Evolutionary conservation across 2,329 filamentous ascomycete species (phyloP).

Genomic region (Penicillium brasilianum): DNA sequence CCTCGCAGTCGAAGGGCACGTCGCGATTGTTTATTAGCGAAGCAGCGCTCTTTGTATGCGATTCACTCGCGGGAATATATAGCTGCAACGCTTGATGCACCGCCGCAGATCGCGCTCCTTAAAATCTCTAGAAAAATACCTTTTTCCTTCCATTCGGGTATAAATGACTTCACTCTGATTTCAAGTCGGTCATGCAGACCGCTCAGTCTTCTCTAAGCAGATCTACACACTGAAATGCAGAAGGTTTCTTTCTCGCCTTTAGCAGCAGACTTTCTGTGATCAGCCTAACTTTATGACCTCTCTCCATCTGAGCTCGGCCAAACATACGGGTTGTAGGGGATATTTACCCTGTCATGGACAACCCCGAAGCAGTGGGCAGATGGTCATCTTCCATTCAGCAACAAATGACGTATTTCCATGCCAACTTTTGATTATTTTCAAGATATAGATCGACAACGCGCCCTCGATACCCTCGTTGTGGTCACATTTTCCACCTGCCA

Average conservation of each 20-base stretch:
- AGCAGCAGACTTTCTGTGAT: too few species aligned
- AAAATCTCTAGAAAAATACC: background rate
- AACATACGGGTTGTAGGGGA: background rate
- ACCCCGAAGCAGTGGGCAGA: background rate
- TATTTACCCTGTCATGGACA: background rate
- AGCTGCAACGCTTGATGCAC: background rate
- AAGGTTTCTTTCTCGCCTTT: too few species aligned
- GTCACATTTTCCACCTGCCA: background rate
- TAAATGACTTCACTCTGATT: background rate
- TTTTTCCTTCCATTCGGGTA: background rate
- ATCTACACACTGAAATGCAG: background rate
- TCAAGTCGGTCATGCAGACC: background rate
- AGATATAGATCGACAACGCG: background rate
- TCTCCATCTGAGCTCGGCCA: background rate
- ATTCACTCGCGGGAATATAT: background rate
- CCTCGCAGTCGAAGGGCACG: too few species aligned
- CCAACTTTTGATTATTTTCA: background rate
- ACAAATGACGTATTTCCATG: background rate
- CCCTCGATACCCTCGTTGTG: background rate
- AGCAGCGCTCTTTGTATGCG: too few species aligned
- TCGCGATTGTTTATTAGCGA: too few species aligned
- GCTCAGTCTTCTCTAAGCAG: background rate
- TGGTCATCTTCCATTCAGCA: background rate
- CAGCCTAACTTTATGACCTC: too few species aligned
- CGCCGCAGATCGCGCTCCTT: background rate